Conservation (phyloP, 805 yeast genomes). For the Nakazawaea laoshanensis region DNA sequence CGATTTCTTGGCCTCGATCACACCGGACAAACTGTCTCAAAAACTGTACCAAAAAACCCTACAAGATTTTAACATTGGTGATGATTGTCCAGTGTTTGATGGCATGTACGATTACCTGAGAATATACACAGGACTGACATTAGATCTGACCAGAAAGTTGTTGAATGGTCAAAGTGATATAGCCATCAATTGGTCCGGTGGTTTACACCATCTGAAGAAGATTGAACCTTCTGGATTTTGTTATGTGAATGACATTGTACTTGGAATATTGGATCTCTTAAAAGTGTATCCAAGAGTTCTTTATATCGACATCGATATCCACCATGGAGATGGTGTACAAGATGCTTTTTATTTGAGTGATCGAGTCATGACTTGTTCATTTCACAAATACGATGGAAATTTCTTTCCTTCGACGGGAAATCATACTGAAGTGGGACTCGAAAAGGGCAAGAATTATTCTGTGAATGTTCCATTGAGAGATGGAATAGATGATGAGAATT, state of each 20-base stretch:
- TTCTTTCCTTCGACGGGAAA: constrained; percentile 98
- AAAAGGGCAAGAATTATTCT: constrained; percentile 81
- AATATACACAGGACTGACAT: constrained; percentile 86
- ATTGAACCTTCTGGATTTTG: constrained; percentile 93
- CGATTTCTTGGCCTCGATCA: constrained; percentile 63
- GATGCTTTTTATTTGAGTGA: constrained; percentile 95
- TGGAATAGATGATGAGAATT: constrained; percentile 91
- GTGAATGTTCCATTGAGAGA: constrained; percentile 89
- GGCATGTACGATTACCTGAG: constrained; percentile 89
- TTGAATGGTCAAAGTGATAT: constrained; percentile 85
- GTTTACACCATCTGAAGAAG: constrained; percentile 94
- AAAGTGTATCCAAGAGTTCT: constrained; percentile 88
- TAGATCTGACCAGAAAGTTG: constrained; percentile 85
- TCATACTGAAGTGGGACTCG: constrained; percentile 81
- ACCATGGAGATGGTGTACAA: constrained; percentile 97
- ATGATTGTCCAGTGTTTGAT: constrained; percentile 91
- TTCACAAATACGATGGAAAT: constrained; percentile 90
- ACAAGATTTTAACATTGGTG: constrained; percentile 80
- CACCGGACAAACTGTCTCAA: constrained; percentile 65
- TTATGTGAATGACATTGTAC: constrained; percentile 88
- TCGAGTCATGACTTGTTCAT: constrained; percentile 92
- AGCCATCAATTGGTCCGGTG: constrained; percentile 96
- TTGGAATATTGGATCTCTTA: constrained; percentile 76
- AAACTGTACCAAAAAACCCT: constrained; percentile 37
- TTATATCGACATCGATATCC: constrained; percentile 90